Percentiles rank a stretch among this genome's conserved stretches.
phyloP scores from a whole-genome alignment of 2,329 filamentous ascomycete genomes.

The Alternaria triticina region DNA sequence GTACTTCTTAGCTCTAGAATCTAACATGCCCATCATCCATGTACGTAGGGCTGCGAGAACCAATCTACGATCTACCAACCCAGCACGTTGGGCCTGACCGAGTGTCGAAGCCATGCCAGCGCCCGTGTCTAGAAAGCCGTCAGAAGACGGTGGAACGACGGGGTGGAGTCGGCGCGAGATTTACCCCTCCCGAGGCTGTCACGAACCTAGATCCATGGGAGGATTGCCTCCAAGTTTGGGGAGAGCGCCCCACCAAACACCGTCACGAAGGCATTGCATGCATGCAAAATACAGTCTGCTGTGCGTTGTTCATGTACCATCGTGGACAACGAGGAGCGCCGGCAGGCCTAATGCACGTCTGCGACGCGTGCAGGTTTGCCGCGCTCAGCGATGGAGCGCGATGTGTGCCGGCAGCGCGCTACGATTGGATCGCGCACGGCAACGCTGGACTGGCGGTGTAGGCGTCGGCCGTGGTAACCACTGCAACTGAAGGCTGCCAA shows the following conservation, averaged over 20 bases:
- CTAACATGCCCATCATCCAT: slow-evolving; percentile 1
- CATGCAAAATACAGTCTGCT: slow-evolving; percentile 26
- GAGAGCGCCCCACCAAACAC: slow-evolving; percentile 13
- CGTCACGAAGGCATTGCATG: slow-evolving; percentile 3
- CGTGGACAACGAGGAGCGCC: slow-evolving; percentile 15
- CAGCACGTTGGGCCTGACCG: slow-evolving; percentile 8
- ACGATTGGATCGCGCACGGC: slow-evolving; percentile 11
- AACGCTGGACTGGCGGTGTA: slow-evolving; percentile 39
- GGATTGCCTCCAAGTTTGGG: slow-evolving; percentile 6
- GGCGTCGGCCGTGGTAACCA: slow-evolving; percentile 4
- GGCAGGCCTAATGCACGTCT: slow-evolving; percentile 28
- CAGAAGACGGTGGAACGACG: slow-evolving; percentile 5
- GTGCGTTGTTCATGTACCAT: slow-evolving; percentile 33
- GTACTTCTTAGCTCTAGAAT: slow-evolving; percentile 10
- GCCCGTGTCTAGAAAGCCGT: slow-evolving; percentile 2
- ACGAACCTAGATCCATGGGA: slow-evolving; percentile 7
- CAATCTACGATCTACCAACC: background rate
- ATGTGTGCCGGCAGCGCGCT: slow-evolving; percentile 14
- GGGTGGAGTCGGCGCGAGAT: slow-evolving; percentile 5
- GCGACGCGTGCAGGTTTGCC: slow-evolving; percentile 24
- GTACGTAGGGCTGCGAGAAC: slow-evolving; percentile 3
- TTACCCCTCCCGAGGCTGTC: slow-evolving; percentile 12
- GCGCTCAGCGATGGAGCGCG: slow-evolving; percentile 17
- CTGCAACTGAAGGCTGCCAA: slow-evolving; percentile 13
- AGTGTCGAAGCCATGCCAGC: background rate